Conservation (phyloP, 225 moss, liverwort and hornwort genomes). For the Bryum argenteum region DNA sequence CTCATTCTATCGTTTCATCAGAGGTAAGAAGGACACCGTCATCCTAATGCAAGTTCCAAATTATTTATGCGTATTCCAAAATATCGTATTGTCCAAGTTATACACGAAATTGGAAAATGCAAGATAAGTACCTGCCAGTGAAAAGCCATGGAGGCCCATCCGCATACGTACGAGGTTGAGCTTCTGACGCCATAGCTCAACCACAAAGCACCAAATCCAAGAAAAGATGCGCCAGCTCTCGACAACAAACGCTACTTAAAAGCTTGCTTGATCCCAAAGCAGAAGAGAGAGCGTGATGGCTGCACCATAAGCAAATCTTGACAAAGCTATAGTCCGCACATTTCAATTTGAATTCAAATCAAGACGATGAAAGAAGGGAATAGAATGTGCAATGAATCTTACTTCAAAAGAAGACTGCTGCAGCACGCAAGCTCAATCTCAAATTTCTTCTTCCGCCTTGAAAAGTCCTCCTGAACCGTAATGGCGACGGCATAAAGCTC, state of each 20-base stretch:
- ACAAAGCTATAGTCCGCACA: too few species aligned
- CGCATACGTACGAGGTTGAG: conserved; percentile 45
- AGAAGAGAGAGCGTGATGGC: neutral
- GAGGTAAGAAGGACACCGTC: too few species aligned
- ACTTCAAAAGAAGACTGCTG: neutral
- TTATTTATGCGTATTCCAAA: neutral
- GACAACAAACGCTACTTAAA: neutral
- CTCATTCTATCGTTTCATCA: too few species aligned
- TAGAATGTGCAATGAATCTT: too few species aligned
- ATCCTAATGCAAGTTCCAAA: neutral
- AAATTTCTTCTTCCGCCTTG: neutral
- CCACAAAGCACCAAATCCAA: neutral
- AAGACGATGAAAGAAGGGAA: too few species aligned
- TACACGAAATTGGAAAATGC: neutral
- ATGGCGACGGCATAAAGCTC: neutral
- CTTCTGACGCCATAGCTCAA: conserved; percentile 29
- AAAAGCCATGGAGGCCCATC: conserved; percentile 88
- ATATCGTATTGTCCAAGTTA: neutral
- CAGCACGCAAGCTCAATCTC: neutral
- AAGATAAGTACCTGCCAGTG: conserved; percentile 58
- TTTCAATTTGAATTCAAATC: too few species aligned
- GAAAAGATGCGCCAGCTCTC: neutral
- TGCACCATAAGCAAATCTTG: too few species aligned
- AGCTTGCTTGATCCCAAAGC: neutral
- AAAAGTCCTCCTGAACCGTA: neutral